Conservation (phyloP, 176 grass and related monocot genomes). For the Hordeum vulgare region DNA sequence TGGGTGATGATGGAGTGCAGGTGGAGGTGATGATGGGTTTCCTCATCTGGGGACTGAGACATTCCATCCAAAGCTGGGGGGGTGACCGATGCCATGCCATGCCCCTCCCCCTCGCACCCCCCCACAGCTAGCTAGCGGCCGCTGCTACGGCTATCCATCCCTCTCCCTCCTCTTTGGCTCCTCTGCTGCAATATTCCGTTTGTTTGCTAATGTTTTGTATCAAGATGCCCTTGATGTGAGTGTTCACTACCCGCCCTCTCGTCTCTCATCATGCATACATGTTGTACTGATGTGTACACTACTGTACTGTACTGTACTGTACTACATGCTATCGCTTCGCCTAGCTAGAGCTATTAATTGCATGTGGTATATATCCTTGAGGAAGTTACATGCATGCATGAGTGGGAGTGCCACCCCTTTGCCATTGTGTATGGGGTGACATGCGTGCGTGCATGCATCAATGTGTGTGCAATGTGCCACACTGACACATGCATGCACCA, state of each 20-base stretch:
- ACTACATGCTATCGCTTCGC: conserved; percentile 2
- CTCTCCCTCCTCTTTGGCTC: neutral
- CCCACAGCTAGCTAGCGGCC: conserved; percentile 16
- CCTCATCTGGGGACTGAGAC: conserved; percentile 72
- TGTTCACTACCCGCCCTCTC: conserved; percentile 50
- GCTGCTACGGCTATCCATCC: neutral
- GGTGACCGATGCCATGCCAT: conserved; percentile 41
- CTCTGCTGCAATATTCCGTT: conserved; percentile 92
- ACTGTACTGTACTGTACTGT: neutral
- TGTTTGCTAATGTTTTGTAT: conserved; percentile 93
- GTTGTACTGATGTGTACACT: neutral
- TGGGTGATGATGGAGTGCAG: conserved; percentile 49
- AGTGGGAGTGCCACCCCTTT: neutral
- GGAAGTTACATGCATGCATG: conserved; percentile 16
- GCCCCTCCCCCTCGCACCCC: conserved; percentile 5
- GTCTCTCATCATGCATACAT: conserved; percentile 17
- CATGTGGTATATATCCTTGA: conserved; percentile 20
- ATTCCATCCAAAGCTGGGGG: conserved; percentile 67
- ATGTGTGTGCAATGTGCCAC: too few relatives aligned
- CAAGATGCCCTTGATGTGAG: conserved; percentile 94
- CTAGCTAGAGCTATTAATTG: conserved; percentile 13
- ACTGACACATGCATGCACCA: conserved; percentile 24
- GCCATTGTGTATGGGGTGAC: neutral
- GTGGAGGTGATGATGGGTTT: conserved; percentile 60
- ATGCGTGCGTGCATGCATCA: too few relatives aligned